These are phyloP conservation scores for Fusarium sp. DNA, from an alignment of 2,329 filamentous ascomycete species.

Conservation along the genomic window DNA sequence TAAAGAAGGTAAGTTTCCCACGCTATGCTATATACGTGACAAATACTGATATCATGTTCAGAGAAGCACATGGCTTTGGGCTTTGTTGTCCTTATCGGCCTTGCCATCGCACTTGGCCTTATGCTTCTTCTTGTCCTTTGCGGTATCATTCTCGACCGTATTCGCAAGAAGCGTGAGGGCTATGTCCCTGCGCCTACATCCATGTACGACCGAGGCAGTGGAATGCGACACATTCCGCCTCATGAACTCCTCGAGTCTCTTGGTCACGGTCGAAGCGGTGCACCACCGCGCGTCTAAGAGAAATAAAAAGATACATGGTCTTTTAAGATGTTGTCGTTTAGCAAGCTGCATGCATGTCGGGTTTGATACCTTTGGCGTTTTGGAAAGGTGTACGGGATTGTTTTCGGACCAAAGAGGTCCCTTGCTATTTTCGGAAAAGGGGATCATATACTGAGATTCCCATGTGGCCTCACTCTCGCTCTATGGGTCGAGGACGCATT, in stretches of 20 bases:
- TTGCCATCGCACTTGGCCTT: slow-evolving; percentile 81
- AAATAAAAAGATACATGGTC: slow-evolving; percentile 14
- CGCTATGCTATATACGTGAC: background rate
- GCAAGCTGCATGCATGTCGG: slow-evolving; percentile 48
- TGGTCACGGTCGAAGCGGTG: slow-evolving; percentile 61
- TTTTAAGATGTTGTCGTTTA: slow-evolving; percentile 42
- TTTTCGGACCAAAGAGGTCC: slow-evolving; percentile 37
- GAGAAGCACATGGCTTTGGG: slow-evolving; percentile 75
- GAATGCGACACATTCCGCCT: slow-evolving; percentile 71
- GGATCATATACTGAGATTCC: slow-evolving; percentile 32
- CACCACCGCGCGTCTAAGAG: slow-evolving; percentile 64
- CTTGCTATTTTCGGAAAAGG: slow-evolving; percentile 36
- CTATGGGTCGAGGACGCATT: slow-evolving; percentile 13
- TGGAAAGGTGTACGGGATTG: slow-evolving; percentile 51
- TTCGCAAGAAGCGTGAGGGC: slow-evolving; percentile 81
- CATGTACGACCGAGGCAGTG: slow-evolving; percentile 70
- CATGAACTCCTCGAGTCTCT: slow-evolving; percentile 69
- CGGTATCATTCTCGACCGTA: slow-evolving; percentile 80
- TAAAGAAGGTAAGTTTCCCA: slow-evolving; percentile 68
- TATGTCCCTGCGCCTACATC: slow-evolving; percentile 81
- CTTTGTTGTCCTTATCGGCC: slow-evolving; percentile 82
- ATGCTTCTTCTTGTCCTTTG: slow-evolving; percentile 82
- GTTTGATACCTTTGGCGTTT: slow-evolving; percentile 52
- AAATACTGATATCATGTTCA: slow-evolving; percentile 29
- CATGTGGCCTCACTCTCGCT: slow-evolving; percentile 23